phyloP scores from a whole-genome alignment of 139 green algal species.

The Marvania coccoides region DNA sequence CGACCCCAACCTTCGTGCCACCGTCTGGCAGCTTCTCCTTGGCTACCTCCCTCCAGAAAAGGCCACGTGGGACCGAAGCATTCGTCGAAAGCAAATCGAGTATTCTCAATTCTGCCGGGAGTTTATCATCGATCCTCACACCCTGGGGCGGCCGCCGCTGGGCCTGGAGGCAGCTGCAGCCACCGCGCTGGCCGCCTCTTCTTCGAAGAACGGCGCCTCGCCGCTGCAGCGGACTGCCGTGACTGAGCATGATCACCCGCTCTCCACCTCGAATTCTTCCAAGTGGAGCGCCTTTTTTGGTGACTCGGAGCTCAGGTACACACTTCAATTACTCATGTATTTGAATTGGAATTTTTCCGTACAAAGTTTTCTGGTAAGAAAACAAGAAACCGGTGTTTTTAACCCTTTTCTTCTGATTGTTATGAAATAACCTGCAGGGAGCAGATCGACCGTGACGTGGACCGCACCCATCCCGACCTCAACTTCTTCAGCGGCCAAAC shows the following conservation, averaged over 20 bases:
- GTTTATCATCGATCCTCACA: slow-evolving; percentile 75
- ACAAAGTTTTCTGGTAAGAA: too few species aligned
- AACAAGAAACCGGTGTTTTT: too few species aligned
- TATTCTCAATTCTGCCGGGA: slow-evolving; percentile 85
- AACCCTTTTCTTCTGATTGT: too few species aligned
- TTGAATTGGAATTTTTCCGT: too few species aligned
- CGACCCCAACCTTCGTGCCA: slow-evolving; percentile 45
- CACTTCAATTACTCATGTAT: too few species aligned
- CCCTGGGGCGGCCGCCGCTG: neutral
- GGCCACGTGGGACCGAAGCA: slow-evolving; percentile 46
- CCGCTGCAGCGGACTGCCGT: slow-evolving; percentile 4
- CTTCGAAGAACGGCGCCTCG: too few species aligned
- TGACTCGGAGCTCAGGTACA: slow-evolving; percentile 1
- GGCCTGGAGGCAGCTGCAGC: neutral
- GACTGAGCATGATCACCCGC: slow-evolving; percentile 67
- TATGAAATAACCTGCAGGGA: too few species aligned
- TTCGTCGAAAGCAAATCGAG: slow-evolving; percentile 56
- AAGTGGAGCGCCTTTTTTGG: slow-evolving; percentile 73
- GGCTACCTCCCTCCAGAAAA: slow-evolving; percentile 65
- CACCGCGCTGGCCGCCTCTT: neutral
- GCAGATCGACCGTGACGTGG: slow-evolving; percentile 92
- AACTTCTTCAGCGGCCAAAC: slow-evolving; percentile 85
- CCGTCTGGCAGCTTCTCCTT: slow-evolving; percentile 80
- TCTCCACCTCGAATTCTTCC: slow-evolving; percentile 52
- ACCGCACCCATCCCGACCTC: slow-evolving; percentile 91